phyloP scores from a whole-genome alignment of 164 flowering plant genomes.

The Houttuynia cordata region DNA sequence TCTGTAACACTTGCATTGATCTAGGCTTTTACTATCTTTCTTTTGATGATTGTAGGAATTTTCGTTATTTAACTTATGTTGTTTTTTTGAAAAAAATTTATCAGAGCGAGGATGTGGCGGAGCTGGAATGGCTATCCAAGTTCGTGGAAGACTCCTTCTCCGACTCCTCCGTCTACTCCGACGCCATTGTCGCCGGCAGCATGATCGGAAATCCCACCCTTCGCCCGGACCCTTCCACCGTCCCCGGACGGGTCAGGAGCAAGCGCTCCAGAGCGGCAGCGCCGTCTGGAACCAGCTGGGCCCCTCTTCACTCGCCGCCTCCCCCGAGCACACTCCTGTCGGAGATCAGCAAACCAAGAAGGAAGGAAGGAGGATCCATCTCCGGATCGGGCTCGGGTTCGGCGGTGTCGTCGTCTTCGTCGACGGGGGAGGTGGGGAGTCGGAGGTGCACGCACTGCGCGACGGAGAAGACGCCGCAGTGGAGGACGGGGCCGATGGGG shows the following conservation, averaged over 20 bases:
- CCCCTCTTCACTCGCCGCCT: slow-evolving; percentile 2
- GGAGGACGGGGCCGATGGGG: slow-evolving; percentile 62
- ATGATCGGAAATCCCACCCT: slow-evolving; percentile 8
- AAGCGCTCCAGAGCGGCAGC: slow-evolving; percentile 23
- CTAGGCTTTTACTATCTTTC: neutral
- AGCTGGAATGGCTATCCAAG: slow-evolving; percentile 59
- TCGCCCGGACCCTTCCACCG: slow-evolving; percentile 18
- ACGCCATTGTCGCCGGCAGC: slow-evolving; percentile 3
- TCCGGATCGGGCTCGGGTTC: neutral
- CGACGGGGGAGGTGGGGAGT: slow-evolving; percentile 6
- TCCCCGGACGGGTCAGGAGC: slow-evolving; percentile 24
- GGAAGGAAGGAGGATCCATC: slow-evolving; percentile 5
- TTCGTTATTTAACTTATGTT: neutral
- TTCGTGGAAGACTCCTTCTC: slow-evolving; percentile 53
- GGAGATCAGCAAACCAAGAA: neutral
- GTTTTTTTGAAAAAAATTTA: too few relatives aligned
- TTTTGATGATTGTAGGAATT: neutral
- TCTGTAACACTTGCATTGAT: neutral
- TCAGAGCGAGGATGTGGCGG: slow-evolving; percentile 51
- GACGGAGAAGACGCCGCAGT: slow-evolving; percentile 64
- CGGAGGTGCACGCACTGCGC: slow-evolving; percentile 53
- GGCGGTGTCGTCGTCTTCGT: neutral
- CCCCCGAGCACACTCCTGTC: neutral
- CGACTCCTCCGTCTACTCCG: slow-evolving; percentile 15
- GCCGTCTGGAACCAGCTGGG: slow-evolving; percentile 7